Evolutionary conservation across 1,139 yeast species (phyloP).

Genomic region (Groenewaldozyma auringiensis): DNA sequence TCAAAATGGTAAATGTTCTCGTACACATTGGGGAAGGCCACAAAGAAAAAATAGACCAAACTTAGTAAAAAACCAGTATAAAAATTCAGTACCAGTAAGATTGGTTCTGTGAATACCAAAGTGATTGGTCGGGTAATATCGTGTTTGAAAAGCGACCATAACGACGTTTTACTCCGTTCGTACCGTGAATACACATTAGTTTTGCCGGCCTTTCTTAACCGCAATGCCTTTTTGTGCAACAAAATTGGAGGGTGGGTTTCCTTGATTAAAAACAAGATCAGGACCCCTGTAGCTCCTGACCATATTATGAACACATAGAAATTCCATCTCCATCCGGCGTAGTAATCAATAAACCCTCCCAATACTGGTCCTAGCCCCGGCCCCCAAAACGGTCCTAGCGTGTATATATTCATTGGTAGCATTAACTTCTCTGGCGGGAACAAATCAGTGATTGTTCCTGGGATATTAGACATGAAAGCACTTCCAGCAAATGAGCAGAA

Average conservation of each 20-base stretch:
- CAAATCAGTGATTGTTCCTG: conserved; percentile 65
- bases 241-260: conserved; percentile 69
- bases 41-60: conserved; percentile 13
- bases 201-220: conserved; percentile 55
- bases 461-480: conserved; percentile 68
- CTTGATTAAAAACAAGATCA: conserved; percentile 51
- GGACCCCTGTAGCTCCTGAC: conserved; percentile 50
- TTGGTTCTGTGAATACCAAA: conserved; percentile 49
- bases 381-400: conserved; percentile 69
- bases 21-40: conserved; percentile 14
- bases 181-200: conserved; percentile 25
- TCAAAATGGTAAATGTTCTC: conserved; percentile 11
- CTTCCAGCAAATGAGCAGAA: conserved; percentile 63
- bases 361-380: conserved; percentile 68
- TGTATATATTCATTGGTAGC: conserved; percentile 60
- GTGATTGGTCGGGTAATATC: conserved; percentile 44
- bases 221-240: conserved; percentile 49
- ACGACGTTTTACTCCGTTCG: conserved; percentile 9
- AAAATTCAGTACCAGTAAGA: conserved; percentile 52
- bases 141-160: not conserved
- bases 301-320: conserved; percentile 61
- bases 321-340: conserved; percentile 50
- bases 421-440: conserved; percentile 52
- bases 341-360: conserved; percentile 54
- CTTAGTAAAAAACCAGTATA: conserved; percentile 51